Conservation (phyloP, 1,284 basidiomycete genomes). For the Puccinia horiana region DNA sequence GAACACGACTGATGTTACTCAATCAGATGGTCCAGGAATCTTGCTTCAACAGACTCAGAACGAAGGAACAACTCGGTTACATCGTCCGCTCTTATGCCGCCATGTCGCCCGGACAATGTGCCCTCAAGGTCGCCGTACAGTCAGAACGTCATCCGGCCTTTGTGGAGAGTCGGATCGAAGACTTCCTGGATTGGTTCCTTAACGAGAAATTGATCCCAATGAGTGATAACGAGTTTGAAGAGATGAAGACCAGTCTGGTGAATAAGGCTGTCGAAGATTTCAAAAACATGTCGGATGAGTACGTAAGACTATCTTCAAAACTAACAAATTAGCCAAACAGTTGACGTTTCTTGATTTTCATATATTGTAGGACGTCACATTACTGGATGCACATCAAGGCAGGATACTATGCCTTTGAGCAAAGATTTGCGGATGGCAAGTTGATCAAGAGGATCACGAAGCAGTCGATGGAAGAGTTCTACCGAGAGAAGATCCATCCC, state of each 20-base stretch:
- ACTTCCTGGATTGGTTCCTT: constrained; percentile 66
- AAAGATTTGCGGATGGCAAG: constrained; percentile 55
- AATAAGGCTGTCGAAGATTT: constrained; percentile 71
- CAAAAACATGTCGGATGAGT: constrained; percentile 72
- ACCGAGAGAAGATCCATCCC: constrained; percentile 56
- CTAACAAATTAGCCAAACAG: too few species aligned
- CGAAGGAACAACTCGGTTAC: constrained; percentile 95
- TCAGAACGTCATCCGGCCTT: constrained; percentile 81
- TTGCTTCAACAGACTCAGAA: constrained; percentile 89
- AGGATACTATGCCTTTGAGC: constrained; percentile 48
- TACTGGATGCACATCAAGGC: constrained; percentile 58
- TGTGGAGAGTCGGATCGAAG: constrained; percentile 83
- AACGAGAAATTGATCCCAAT: constrained; percentile 61
- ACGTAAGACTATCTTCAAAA: constrained; percentile 29
- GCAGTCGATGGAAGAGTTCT: constrained; percentile 55
- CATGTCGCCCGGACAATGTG: constrained; percentile 69
- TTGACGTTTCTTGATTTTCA: neutral
- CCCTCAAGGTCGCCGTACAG: constrained; percentile 85
- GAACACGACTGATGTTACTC: constrained; percentile 60
- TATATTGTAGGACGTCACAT: constrained; percentile 18
- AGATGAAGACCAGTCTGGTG: constrained; percentile 68
- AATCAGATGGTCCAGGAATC: constrained; percentile 82
- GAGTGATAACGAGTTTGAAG: constrained; percentile 67
- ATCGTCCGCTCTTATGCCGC: constrained; percentile 65
- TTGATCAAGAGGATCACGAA: constrained; percentile 54